phyloP scores from a whole-genome alignment of 768 basidiomycete species.

The Gelatoporia subvermispora region DNA sequence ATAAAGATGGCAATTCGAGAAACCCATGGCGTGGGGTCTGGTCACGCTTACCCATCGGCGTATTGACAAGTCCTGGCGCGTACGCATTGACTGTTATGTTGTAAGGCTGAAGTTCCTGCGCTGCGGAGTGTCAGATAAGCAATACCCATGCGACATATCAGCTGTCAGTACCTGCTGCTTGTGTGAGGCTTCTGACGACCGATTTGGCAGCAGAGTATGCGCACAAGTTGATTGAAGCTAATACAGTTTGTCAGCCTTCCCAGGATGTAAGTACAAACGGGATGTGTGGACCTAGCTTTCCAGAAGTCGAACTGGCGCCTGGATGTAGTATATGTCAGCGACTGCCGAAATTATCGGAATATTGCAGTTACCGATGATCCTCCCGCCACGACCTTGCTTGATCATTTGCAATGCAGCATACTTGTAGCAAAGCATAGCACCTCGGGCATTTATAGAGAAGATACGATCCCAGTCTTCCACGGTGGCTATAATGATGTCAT shows the following conservation, averaged over 20 bases:
- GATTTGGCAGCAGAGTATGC: slow-evolving; percentile 25
- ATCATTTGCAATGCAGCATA: slow-evolving; percentile 38
- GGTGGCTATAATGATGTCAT: slow-evolving; percentile 12
- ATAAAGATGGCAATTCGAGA: neutral
- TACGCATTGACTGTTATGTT: slow-evolving; percentile 27
- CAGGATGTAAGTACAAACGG: neutral
- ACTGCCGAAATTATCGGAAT: neutral
- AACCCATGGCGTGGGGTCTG: too few relatives aligned
- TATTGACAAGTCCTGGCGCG: slow-evolving; percentile 20
- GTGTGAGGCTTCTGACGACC: slow-evolving; percentile 24
- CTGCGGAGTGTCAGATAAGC: neutral
- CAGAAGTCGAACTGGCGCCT: slow-evolving; percentile 15
- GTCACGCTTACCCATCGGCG: slow-evolving; percentile 12
- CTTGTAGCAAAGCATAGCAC: slow-evolving; percentile 37
- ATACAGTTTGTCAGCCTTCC: too few relatives aligned
- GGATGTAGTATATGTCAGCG: neutral
- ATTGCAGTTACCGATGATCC: slow-evolving; percentile 30
- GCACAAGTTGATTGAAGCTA: slow-evolving; percentile 1
- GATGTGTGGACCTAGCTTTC: slow-evolving; percentile 7
- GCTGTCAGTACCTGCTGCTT: slow-evolving; percentile 19
- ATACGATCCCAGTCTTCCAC: slow-evolving; percentile 29
- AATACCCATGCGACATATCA: neutral
- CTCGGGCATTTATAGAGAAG: slow-evolving; percentile 35
- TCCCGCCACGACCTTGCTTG: slow-evolving; percentile 34
- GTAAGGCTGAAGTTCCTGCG: slow-evolving; percentile 15